These are phyloP conservation scores for Solanum hybrid DNA, from an alignment of 305 asterid genomes.

Conservation along the genomic window DNA sequence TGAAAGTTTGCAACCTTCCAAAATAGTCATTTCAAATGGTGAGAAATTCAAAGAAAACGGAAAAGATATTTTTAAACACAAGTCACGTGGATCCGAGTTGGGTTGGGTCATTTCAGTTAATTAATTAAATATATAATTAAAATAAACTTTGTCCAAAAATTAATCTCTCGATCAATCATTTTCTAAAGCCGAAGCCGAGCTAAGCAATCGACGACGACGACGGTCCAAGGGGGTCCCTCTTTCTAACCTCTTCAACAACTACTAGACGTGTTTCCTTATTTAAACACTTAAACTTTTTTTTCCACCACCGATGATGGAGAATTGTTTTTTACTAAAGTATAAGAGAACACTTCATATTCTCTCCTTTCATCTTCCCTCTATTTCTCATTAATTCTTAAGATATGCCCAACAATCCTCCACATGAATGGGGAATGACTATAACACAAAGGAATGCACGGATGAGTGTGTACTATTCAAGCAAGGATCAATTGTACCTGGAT, in stretches of 20 bases:
- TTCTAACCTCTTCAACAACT: neutral
- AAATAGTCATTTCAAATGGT: neutral
- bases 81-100: neutral
- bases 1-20: neutral
- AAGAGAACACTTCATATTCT: neutral
- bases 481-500: neutral
- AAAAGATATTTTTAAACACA: no score
- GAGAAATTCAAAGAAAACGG: neutral
- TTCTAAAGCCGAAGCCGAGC: neutral
- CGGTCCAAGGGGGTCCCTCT: neutral
- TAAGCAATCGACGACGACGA: neutral
- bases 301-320: neutral
- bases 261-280: neutral
- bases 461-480: neutral
- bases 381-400: neutral
- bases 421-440: neutral
- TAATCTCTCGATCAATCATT: neutral
- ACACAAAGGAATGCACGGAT: neutral
- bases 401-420: neutral
- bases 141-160: no score
- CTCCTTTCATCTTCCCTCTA: neutral
- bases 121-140: no score
- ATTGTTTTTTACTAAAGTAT: neutral
- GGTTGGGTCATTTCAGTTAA: neutral
- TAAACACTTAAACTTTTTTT: neutral